These are phyloP conservation scores for Isoetes engelmannii DNA, from an alignment of 83 land plant species.

Conservation along the genomic window DNA sequence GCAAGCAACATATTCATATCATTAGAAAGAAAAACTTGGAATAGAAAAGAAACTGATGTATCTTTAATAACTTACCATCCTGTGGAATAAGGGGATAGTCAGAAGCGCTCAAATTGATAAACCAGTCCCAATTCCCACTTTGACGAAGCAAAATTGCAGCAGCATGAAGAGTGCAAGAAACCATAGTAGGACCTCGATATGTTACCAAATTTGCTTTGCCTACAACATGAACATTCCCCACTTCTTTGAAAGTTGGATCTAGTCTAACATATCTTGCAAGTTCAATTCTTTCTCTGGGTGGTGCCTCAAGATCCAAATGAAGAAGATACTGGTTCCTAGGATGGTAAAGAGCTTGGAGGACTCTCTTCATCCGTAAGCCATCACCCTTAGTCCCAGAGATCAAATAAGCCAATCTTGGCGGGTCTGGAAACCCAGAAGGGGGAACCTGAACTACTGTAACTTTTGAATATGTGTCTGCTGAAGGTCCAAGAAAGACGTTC, in stretches of 20 bases:
- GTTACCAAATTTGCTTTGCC: slow-evolving; percentile 33
- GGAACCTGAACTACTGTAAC: slow-evolving; percentile 8
- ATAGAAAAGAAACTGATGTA: too few relatives aligned
- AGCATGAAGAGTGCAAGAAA: slow-evolving; percentile 24
- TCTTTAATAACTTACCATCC: slow-evolving; percentile 30
- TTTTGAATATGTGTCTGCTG: slow-evolving; percentile 15
- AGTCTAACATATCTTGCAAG: slow-evolving; percentile 21
- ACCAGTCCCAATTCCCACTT: slow-evolving; percentile 32
- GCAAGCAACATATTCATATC: too few relatives aligned
- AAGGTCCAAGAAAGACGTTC: too few relatives aligned
- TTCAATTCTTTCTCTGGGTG: slow-evolving; percentile 27
- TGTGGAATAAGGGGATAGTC: slow-evolving; percentile 31
- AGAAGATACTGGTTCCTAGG: slow-evolving; percentile 27
- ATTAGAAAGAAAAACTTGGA: too few relatives aligned
- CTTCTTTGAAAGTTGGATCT: slow-evolving; percentile 18
- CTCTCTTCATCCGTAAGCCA: slow-evolving; percentile 23
- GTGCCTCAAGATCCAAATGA: slow-evolving; percentile 30
- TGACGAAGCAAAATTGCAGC: slow-evolving; percentile 23
- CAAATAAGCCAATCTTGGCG: slow-evolving; percentile 24
- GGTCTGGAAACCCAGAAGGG: slow-evolving; percentile 16
- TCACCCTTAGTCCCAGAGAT: slow-evolving; percentile 28
- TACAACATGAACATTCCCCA: slow-evolving; percentile 27
- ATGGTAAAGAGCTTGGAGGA: slow-evolving; percentile 25
- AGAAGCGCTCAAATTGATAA: slow-evolving; percentile 30
- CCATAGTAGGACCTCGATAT: slow-evolving; percentile 30